Conservation (phyloP, 2,329 filamentous ascomycete genomes). For the Trichoderma polysporum region DNA sequence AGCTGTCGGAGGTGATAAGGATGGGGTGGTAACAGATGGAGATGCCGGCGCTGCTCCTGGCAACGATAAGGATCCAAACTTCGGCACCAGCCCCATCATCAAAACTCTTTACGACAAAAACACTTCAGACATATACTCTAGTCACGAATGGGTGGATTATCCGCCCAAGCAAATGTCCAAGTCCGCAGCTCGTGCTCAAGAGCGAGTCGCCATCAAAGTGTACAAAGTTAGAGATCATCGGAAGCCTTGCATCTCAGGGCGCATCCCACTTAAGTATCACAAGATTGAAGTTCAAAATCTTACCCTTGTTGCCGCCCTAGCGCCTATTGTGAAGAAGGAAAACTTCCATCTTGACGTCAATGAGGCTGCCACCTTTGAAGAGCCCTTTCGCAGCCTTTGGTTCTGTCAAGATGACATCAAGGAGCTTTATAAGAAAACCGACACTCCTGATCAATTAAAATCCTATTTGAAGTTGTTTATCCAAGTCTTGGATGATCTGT, state of each 20-base stretch:
- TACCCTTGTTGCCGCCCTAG: slow-evolving; percentile 42
- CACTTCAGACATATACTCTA: slow-evolving; percentile 22
- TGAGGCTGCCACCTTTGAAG: slow-evolving; percentile 38
- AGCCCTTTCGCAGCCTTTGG: slow-evolving; percentile 45
- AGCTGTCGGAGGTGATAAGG: slow-evolving; percentile 23
- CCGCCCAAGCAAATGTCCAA: slow-evolving; percentile 45
- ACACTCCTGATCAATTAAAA: slow-evolving; percentile 32
- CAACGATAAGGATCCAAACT: slow-evolving; percentile 28
- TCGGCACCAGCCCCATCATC: slow-evolving; percentile 34
- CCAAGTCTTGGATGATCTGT: slow-evolving; percentile 43
- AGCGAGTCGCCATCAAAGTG: slow-evolving; percentile 45
- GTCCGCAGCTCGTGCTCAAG: slow-evolving; percentile 36
- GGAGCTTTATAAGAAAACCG: slow-evolving; percentile 32
- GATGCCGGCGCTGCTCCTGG: background rate
- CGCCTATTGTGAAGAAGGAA: slow-evolving; percentile 44
- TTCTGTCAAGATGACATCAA: slow-evolving; percentile 46
- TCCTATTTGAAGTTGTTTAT: slow-evolving; percentile 43
- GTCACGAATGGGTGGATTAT: slow-evolving; percentile 42
- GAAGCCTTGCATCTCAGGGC: slow-evolving; percentile 41
- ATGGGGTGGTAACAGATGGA: background rate
- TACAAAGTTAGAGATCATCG: slow-evolving; percentile 46
- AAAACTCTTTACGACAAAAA: slow-evolving; percentile 44
- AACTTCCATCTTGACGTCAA: slow-evolving; percentile 39
- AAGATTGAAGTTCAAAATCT: slow-evolving; percentile 45
- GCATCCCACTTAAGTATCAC: slow-evolving; percentile 41